Evolutionary conservation across 306 rosid genomes (phyloP).

Genomic region (Sesbania bispinosa): DNA sequence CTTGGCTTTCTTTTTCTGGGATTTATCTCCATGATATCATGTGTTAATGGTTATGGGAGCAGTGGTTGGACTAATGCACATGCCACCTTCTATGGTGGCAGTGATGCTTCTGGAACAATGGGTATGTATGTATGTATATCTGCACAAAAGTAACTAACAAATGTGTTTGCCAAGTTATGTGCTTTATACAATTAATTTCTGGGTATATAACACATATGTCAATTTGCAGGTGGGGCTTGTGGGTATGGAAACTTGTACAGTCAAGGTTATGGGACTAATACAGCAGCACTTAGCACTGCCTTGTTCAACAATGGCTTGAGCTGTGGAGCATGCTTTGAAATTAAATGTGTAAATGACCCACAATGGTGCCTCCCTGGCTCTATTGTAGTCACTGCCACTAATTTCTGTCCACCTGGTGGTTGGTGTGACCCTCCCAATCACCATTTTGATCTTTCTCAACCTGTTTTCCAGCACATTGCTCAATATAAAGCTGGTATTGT

Average conservation of each 20-base stretch:
- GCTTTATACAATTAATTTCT: not conserved
- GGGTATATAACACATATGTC: not conserved
- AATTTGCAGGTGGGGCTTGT: constrained; percentile 69
- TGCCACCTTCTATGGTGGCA: constrained; percentile 86
- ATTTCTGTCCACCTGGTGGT: constrained; percentile 84
- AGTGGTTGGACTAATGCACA: constrained; percentile 71
- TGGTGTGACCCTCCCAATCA: constrained; percentile 84
- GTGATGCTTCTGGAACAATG: constrained; percentile 90
- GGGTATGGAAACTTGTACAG: constrained; percentile 83
- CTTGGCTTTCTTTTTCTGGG: constrained; percentile 41
- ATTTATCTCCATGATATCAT: constrained; percentile 36
- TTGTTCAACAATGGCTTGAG: constrained; percentile 70
- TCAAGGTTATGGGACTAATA: constrained; percentile 73
- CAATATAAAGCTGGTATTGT: constrained; percentile 69
- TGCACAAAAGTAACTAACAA: not conserved
- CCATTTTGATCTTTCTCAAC: constrained; percentile 81
- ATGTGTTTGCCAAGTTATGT: not conserved
- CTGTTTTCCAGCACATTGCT: constrained; percentile 70
- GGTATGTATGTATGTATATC: constrained; percentile 35
- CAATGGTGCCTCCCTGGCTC: constrained; percentile 65
- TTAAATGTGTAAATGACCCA: constrained; percentile 66
- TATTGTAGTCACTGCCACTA: constrained; percentile 78
- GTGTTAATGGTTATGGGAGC: constrained; percentile 39
- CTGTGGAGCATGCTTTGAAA: constrained; percentile 74
- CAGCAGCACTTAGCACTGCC: constrained; percentile 81